phyloP scores from a whole-genome alignment of 345 rosid species.

The Sapria himalayana region DNA sequence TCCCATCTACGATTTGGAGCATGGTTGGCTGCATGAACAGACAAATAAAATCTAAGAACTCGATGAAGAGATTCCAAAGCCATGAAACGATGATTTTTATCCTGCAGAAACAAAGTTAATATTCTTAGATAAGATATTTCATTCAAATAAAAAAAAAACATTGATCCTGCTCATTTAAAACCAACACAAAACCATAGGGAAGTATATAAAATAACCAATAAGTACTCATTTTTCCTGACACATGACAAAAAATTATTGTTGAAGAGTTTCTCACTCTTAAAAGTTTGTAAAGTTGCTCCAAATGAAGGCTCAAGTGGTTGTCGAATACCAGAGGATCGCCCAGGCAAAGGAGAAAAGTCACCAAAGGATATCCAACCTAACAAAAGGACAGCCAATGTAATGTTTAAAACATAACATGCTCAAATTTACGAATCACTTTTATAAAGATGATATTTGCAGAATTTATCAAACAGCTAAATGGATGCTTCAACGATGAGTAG shows the following conservation, averaged over 20 bases:
- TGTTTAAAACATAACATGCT: too few species aligned
- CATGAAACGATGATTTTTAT: constrained; percentile 93
- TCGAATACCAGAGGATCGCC: constrained; percentile 93
- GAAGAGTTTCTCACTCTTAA: constrained; percentile 71
- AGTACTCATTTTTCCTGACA: too few species aligned
- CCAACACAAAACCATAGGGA: neutral
- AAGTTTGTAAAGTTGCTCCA: constrained; percentile 96
- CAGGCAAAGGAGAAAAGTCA: constrained; percentile 93
- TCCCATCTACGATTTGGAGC: constrained; percentile 95
- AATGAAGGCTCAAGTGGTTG: constrained; percentile 59
- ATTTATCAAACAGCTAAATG: too few species aligned
- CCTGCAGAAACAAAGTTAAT: constrained; percentile 30
- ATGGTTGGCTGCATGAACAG: constrained; percentile 83
- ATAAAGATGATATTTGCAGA: too few species aligned
- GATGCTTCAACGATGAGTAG: too few species aligned
- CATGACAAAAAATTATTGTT: too few species aligned
- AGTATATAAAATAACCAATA: too few species aligned
- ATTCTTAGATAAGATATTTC: constrained; percentile 1
- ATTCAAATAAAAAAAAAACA: neutral
- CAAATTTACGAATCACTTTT: too few species aligned
- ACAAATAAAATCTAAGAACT: constrained; percentile 85
- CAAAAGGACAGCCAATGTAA: too few species aligned
- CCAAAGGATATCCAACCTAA: constrained; percentile 96
- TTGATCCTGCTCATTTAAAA: neutral
- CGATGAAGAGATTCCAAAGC: constrained; percentile 95